Percentiles rank a stretch among this genome's conserved stretches.
phyloP scores from a whole-genome alignment of 345 rosid species.

The Lepidium didymum region DNA sequence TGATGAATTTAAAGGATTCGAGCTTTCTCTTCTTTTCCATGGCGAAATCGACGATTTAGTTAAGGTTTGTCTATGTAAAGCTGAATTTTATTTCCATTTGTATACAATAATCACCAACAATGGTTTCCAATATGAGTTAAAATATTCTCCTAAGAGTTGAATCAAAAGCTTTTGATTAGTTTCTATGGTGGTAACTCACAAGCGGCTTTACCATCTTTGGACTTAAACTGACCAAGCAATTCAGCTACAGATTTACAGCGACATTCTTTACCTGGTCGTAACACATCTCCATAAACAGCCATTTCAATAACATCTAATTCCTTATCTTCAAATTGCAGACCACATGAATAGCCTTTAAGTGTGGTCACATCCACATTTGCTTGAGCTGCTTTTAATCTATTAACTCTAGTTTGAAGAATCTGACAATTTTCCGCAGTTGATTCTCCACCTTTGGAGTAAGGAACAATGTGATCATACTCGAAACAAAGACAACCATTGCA shows the following conservation, averaged over 20 bases:
- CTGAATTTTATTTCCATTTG: neutral
- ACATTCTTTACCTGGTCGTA: conserved; percentile 84
- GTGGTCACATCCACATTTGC: conserved; percentile 39
- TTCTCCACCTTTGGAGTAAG: conserved; percentile 93
- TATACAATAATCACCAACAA: neutral
- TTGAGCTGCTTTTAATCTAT: conserved; percentile 63
- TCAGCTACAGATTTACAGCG: conserved; percentile 88
- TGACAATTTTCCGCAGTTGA: conserved; percentile 74
- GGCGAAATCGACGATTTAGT: neutral
- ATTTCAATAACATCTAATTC: conserved; percentile 92
- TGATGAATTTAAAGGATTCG: conserved; percentile 17
- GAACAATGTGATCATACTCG: conserved; percentile 88
- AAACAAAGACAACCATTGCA: conserved; percentile 91
- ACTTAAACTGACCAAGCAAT: conserved; percentile 63
- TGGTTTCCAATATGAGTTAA: neutral
- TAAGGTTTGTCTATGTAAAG: neutral
- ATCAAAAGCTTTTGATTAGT: conserved; percentile 8
- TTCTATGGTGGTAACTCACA: conserved; percentile 58
- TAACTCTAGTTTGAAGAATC: conserved; percentile 86
- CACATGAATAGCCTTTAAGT: conserved; percentile 75
- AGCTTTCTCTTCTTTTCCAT: conserved; percentile 71
- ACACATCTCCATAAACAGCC: conserved; percentile 94
- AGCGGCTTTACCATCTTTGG: conserved; percentile 61
- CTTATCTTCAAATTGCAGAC: conserved; percentile 53
- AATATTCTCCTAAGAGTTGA: neutral